A percentile compares a stretch with the other conserved stretches of the same genome.
phyloP scores from a whole-genome alignment of 148 eudicot genomes.

The Rhododendron vialii region DNA sequence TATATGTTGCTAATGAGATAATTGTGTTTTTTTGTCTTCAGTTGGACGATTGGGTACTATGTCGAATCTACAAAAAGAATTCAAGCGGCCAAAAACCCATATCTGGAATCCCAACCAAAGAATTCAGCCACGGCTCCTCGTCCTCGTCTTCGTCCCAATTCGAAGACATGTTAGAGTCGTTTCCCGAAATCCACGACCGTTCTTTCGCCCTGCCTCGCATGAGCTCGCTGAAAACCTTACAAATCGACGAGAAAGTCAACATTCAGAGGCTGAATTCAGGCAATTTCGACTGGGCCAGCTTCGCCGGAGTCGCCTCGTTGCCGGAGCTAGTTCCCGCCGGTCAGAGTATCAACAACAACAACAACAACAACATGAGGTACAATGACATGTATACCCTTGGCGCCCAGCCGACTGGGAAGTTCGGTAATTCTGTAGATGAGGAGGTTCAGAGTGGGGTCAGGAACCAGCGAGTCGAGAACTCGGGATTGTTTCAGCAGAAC shows the following conservation, averaged over 20 bases:
- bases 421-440: constrained; percentile 23
- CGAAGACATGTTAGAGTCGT: constrained; percentile 57
- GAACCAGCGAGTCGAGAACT: constrained; percentile 23
- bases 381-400: constrained; percentile 37
- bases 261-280: constrained; percentile 44
- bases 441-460: constrained; percentile 58
- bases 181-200: constrained; percentile 44
- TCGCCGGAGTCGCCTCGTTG: constrained; percentile 31
- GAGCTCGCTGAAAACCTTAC: constrained; percentile 32
- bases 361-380: background rate
- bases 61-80: constrained; percentile 69
- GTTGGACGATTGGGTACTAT: constrained; percentile 82
- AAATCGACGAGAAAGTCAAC: constrained; percentile 29
- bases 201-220: constrained; percentile 30
- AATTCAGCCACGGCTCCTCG: constrained; percentile 38
- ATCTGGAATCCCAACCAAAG: constrained; percentile 13
- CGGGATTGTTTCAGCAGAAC: constrained; percentile 19
- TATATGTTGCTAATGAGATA: background rate
- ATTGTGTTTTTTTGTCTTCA: constrained; percentile 12
- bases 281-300: constrained; percentile 49
- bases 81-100: constrained; percentile 41
- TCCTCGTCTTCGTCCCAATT: constrained; percentile 55
- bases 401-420: constrained; percentile 20
- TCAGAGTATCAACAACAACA: background rate
- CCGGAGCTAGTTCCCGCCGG: constrained; percentile 29